Conservation (phyloP, 75 land plant genomes). For the Cryptomeria japonica region DNA sequence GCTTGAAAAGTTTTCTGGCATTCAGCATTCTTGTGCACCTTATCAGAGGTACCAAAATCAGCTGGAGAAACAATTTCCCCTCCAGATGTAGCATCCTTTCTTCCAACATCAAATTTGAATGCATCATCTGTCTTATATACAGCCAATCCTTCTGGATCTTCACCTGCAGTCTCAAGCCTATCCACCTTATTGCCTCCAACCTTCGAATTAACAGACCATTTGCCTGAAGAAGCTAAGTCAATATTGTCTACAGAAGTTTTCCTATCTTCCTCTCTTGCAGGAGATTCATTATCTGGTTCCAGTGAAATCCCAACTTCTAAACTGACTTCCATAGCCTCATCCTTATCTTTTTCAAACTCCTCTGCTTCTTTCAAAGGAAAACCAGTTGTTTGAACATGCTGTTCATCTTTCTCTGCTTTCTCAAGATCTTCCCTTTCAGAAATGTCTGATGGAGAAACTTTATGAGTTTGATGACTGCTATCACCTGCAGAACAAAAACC, state of each 20-base stretch:
- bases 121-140: constrained; percentile 18
- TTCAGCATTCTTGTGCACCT: neutral
- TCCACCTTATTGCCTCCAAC: constrained; percentile 4
- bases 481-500: neutral
- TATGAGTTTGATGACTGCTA: neutral
- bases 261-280: neutral
- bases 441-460: neutral
- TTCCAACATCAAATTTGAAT: constrained; percentile 41
- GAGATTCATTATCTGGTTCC: neutral
- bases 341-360: neutral
- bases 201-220: constrained; percentile 8
- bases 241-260: neutral
- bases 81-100: constrained; percentile 7
- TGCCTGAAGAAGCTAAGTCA: neutral
- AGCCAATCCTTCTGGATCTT: constrained; percentile 13
- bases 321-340: constrained; percentile 11
- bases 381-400: neutral
- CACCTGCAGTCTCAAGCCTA: neutral
- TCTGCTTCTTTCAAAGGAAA: neutral
- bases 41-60: neutral
- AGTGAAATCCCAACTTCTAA: constrained; percentile 12
- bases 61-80: constrained; percentile 13
- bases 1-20: constrained; percentile 28
- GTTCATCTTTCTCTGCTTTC: neutral
- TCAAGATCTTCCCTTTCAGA: neutral